Evolutionary conservation across 2,329 filamentous ascomycete species (phyloP), one percentile per base, ranked within the genome.

Genomic region (Leptographium procerum): DNA sequence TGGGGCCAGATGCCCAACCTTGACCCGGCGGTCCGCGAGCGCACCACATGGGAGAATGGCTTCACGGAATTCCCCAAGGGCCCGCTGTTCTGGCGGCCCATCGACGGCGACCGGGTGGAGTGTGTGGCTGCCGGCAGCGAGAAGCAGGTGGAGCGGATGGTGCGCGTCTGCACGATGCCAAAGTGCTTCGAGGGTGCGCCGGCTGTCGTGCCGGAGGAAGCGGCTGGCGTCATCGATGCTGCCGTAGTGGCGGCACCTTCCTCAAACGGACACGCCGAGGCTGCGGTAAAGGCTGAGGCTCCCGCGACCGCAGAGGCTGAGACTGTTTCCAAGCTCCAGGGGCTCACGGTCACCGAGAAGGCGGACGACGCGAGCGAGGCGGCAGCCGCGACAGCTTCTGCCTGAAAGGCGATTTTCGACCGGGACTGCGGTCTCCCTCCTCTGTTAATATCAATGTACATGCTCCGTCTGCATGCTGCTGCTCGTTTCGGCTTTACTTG

Each of bases 1-100:
- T 96, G 88, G 74, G 90, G 89, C 57, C 82, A 89, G 61, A 76
- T 86, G 71, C 86, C 88, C 8, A 80, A 83, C 56, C 73, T 91
- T n/a, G 91, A 96, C 64, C 80, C 82, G 1, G 69, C 71, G 34
- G 78, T 82, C 69, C 70, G 75, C 47, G 75, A 76, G 24, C 68
- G 77, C 45, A 67, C 79, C 24, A 65, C 69, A 14, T 86, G 80
- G 77, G 77, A 80, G 65, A 74, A 76, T 50, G 79, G 76, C 4
- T 65, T 76, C 65, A 74, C 68, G n/a, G 69, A 69, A 2, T 84
- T 86, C 65, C 82, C 81, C 0, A 66, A 70, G 4, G 82, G 83
- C 0, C 83, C 83, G 1, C 68, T 83, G 66, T 72, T 81, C 62
- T 86, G 83, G 83, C 69, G 75, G 52, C 73, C 77, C n/a, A 68